These are phyloP conservation scores for Gyromitra esculenta DNA, from an alignment of 2,329 filamentous ascomycete species.

Conservation along the genomic window DNA sequence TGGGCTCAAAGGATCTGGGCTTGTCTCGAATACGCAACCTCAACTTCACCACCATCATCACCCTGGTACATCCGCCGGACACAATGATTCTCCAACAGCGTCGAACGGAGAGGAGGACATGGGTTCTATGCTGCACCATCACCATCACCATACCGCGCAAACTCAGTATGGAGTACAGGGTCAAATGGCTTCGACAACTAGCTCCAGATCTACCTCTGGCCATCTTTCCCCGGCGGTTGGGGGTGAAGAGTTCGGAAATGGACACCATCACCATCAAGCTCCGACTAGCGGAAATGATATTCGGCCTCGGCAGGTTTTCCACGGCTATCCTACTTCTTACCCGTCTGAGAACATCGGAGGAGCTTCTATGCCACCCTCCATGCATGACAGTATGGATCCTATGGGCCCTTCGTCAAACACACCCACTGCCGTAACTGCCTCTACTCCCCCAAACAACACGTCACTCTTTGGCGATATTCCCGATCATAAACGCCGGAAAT, in stretches of 20 bases:
- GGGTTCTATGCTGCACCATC: conserved; percentile 57
- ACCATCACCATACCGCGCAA: conserved; percentile 56
- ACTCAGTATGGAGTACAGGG: conserved; percentile 56
- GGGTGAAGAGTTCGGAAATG: conserved; percentile 59
- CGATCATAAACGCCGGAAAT: conserved; percentile 91
- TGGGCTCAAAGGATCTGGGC: conserved; percentile 51
- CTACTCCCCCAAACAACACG: conserved; percentile 68
- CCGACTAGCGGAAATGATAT: conserved; percentile 72
- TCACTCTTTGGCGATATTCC: conserved; percentile 88
- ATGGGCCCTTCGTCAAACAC: conserved; percentile 58
- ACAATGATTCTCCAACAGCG: conserved; percentile 60
- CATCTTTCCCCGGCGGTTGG: conserved; percentile 57
- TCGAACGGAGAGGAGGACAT: conserved; percentile 56
- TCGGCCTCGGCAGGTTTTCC: conserved; percentile 78
- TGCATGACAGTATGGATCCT: conserved; percentile 60
- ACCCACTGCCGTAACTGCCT: conserved; percentile 55
- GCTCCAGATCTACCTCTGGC: conserved; percentile 57
- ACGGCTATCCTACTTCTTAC: conserved; percentile 72
- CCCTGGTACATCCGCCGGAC: conserved; percentile 66
- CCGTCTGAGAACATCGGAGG: conserved; percentile 68
- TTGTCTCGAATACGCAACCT: conserved; percentile 66
- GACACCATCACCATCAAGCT: conserved; percentile 73
- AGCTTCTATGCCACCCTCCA: conserved; percentile 70
- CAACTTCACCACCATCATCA: conserved; percentile 81
- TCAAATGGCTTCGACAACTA: conserved; percentile 56